A percentile compares a stretch with the other conserved stretches of the same genome.
Conservation (phyloP, 352 stramenopile species). For the Pythium angustatum region DNA sequence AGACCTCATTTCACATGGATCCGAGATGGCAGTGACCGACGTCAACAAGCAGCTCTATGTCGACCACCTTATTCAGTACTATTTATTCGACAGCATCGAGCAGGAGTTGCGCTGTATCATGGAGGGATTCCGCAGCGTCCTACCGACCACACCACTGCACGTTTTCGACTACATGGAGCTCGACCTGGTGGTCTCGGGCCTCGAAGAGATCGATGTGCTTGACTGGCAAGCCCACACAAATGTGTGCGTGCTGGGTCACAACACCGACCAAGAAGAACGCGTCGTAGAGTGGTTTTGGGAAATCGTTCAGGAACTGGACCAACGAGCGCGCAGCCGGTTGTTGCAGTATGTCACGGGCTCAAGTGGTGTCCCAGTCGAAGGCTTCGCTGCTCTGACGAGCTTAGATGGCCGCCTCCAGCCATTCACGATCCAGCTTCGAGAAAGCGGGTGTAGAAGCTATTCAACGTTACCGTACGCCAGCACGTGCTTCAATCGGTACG, state of each 20-base stretch:
- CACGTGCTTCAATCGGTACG: constrained; percentile 82
- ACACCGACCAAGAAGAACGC: constrained; percentile 35
- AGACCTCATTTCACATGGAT: constrained; percentile 67
- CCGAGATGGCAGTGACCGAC: constrained; percentile 82
- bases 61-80: constrained; percentile 92
- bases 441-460: constrained; percentile 45
- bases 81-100: constrained; percentile 92
- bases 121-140: constrained; percentile 93
- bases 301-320: constrained; percentile 55
- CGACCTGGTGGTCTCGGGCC: constrained; percentile 71
- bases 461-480: constrained; percentile 70
- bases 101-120: constrained; percentile 83
- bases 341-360: constrained; percentile 87
- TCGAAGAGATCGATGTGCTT: constrained; percentile 79
- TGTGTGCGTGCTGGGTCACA: constrained; percentile 40
- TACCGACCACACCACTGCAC: constrained; percentile 94
- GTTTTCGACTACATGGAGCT: constrained; percentile 99
- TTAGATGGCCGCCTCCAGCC: constrained; percentile 70
- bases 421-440: constrained; percentile 74
- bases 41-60: constrained; percentile 96
- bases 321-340: constrained; percentile 62
- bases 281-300: constrained; percentile 84
- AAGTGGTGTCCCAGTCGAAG: constrained; percentile 75
- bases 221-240: constrained; percentile 88
- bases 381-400: constrained; percentile 79